Conservation (phyloP, 192 early-diverging fungal species). For the Umbelopsis isabellina region DNA sequence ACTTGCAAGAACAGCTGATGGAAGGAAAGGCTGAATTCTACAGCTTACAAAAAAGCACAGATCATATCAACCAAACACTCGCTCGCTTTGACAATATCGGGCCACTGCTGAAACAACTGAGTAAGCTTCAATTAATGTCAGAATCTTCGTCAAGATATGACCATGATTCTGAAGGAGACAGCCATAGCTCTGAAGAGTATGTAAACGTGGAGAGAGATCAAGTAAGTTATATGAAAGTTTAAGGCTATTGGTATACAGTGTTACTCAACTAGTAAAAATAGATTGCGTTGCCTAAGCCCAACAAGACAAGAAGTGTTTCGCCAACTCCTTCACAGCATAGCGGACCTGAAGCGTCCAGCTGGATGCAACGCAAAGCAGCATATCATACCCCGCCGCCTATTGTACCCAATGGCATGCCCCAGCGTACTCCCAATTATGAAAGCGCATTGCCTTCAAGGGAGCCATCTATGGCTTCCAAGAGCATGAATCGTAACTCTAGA, state of each 20-base stretch:
- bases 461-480: not conserved
- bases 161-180: conserved; percentile 8
- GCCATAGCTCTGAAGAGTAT: conserved; percentile 9
- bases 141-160: not conserved
- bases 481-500: not conserved
- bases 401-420: not conserved
- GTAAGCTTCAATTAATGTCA: not conserved
- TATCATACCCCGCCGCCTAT: conserved; percentile 9
- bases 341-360: not conserved
- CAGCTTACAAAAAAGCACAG: conserved; percentile 5
- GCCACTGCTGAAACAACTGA: not conserved
- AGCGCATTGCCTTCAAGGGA: not conserved
- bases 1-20: conserved; percentile 8
- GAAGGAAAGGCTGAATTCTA: conserved; percentile 14
- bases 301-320: conserved; percentile 8
- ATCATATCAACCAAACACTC: not conserved
- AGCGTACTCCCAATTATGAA: not conserved
- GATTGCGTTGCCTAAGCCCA: not conserved
- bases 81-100: not conserved
- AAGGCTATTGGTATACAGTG: not conserved
- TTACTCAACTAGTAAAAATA: not conserved
- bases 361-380: conserved; percentile 11
- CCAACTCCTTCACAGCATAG: conserved; percentile 11
- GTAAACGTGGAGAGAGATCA: conserved; percentile 5
- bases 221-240: not conserved